Percentiles rank a stretch among this genome's conserved stretches.
These are phyloP conservation scores for Spatholobus suberectus DNA, from an alignment of 306 rosid genomes.

Conservation along the genomic window DNA sequence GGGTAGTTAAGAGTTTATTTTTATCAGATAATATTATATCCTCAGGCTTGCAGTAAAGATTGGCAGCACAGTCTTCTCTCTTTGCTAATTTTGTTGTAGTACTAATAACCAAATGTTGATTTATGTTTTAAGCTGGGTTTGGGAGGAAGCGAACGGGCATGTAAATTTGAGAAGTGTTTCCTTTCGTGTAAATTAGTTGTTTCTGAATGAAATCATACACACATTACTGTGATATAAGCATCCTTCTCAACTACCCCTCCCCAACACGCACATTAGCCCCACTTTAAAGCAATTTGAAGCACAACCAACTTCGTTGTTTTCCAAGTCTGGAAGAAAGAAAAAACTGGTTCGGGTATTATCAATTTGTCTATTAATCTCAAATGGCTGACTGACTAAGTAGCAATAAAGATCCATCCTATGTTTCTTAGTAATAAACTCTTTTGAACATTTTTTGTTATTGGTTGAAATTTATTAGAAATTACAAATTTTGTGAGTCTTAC, in stretches of 20 bases:
- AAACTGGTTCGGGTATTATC: neutral
- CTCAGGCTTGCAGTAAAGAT: constrained; percentile 48
- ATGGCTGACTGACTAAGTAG: neutral
- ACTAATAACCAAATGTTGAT: constrained; percentile 26
- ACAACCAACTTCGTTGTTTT: neutral
- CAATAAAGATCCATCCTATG: neutral
- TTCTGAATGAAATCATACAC: constrained; percentile 42
- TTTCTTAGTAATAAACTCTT: neutral
- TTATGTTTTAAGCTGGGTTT: constrained; percentile 36
- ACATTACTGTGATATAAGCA: constrained; percentile 35
- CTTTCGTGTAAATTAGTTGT: constrained; percentile 48
- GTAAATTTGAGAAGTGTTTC: constrained; percentile 53
- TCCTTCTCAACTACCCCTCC: neutral
- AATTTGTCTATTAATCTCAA: neutral
- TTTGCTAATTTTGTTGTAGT: constrained; percentile 31
- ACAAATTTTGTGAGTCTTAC: neutral
- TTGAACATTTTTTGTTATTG: too few relatives aligned
- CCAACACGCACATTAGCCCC: neutral
- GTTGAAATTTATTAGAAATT: neutral
- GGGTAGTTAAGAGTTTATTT: constrained; percentile 49
- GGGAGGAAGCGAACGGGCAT: constrained; percentile 45
- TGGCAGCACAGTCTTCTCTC: constrained; percentile 36
- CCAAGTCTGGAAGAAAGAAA: neutral
- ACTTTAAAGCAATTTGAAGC: neutral
- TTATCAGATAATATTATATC: constrained; percentile 31